Conservation (phyloP, 1,284 basidiomycete genomes). For the Sparassis latifolia region DNA sequence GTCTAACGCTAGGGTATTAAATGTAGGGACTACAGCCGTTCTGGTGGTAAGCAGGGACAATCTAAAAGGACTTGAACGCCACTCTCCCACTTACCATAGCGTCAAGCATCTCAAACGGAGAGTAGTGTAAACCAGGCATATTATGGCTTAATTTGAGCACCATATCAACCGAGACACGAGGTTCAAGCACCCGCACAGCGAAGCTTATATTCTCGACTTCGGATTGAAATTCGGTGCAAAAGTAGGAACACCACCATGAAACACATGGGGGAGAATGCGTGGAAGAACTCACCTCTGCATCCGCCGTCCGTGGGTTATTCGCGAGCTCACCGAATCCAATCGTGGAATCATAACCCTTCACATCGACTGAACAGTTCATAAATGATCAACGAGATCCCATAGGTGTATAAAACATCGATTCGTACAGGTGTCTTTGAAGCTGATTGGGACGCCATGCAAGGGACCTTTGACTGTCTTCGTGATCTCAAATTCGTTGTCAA, state of each 20-base stretch:
- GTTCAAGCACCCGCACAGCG: no score
- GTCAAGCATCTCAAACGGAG: no score
- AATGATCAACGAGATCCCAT: slow-evolving; percentile 1
- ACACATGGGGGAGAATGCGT: no score
- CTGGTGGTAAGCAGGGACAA: no score
- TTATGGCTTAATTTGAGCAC: no score
- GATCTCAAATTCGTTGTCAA: slow-evolving; percentile 60
- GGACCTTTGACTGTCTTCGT: slow-evolving; percentile 62
- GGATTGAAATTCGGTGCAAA: no score
- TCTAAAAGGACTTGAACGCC: not conserved
- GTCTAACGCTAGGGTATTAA: not conserved
- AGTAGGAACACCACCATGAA: no score
- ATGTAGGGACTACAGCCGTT: no score
- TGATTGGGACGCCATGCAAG: slow-evolving; percentile 79
- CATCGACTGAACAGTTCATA: slow-evolving; percentile 31
- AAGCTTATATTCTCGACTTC: no score
- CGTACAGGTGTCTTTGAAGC: slow-evolving; percentile 66
- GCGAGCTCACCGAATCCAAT: slow-evolving; percentile 71
- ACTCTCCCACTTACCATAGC: not conserved
- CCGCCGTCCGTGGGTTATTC: slow-evolving; percentile 46
- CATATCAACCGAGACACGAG: no score
- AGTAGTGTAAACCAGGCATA: no score
- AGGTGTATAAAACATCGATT: not conserved
- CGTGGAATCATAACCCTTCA: slow-evolving; percentile 61
- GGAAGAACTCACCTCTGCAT: slow-evolving; percentile 48